Conservation (phyloP, 495 filamentous ascomycete species). For the Symbiotaphrina buchneri region DNA sequence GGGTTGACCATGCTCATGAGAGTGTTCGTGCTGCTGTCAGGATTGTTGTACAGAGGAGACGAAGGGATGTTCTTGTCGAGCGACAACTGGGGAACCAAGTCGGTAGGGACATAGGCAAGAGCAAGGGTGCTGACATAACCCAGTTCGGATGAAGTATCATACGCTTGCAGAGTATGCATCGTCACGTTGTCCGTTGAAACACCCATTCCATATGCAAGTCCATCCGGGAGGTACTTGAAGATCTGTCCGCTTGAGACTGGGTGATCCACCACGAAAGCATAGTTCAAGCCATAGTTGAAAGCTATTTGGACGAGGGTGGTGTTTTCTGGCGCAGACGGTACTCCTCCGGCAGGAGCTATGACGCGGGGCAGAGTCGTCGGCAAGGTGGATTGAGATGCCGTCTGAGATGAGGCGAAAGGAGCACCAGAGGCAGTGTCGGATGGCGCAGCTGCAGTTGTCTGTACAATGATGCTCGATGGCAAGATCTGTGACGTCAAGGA, state of each 20-base stretch:
- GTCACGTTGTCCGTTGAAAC: conserved; percentile 25
- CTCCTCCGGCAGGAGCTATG: conserved; percentile 41
- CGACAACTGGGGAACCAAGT: conserved; percentile 35
- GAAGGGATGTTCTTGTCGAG: conserved; percentile 42
- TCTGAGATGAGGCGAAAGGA: conserved; percentile 2
- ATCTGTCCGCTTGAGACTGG: conserved; percentile 61
- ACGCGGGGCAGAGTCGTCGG: conserved; percentile 45
- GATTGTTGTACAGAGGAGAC: conserved; percentile 51
- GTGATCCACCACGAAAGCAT: conserved; percentile 51
- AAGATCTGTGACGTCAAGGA: conserved; percentile 7
- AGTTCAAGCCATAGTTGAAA: conserved; percentile 61
- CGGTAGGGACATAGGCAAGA: conserved; percentile 44
- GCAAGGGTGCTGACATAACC: conserved; percentile 76
- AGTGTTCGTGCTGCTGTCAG: conserved; percentile 29
- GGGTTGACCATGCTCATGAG: conserved; percentile 70
- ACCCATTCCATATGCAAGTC: conserved; percentile 41
- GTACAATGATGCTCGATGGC: conserved; percentile 11
- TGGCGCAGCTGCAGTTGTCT: conserved; percentile 5
- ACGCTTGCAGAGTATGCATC: conserved; percentile 55
- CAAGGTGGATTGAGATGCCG: conserved; percentile 18
- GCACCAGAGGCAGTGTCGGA: conserved; percentile 4
- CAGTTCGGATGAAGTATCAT: conserved; percentile 42
- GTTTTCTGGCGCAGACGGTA: conserved; percentile 29
- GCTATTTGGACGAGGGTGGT: conserved; percentile 61
- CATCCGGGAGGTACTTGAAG: conserved; percentile 57